Evolutionary conservation across 805 yeast genomes (phyloP), one percentile per base, ranked within the genome.

Genomic region (Saccharomycopsis fibuligera): DNA sequence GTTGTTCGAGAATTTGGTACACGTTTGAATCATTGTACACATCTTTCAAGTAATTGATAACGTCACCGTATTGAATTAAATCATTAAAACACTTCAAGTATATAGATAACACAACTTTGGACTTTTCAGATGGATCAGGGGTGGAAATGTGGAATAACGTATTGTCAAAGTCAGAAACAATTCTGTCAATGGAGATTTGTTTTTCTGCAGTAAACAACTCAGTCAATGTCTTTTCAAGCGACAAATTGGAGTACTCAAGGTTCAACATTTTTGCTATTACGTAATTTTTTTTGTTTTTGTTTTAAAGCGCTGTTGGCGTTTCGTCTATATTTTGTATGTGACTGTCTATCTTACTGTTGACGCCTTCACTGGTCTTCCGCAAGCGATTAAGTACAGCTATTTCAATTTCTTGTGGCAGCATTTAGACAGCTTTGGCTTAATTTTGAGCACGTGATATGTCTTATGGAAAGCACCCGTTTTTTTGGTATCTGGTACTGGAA

Each of bases 91-190:
- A 83, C 64, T 83, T 85, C 63, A 87, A 77, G 54, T 75, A 77
- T 45, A 88, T 70, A 22, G 93, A 83, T 23, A 88, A 68, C 55
- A 84, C 68, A 50, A 88, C 66, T 62, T 75, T 59, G 31, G 81
- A 65, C 68, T 83, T 86, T 52, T 79, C 72, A 56, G 81, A 89
- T 3, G 41, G 47, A 24, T 47, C 44, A 2, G 90, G 86, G n/a
- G 95, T 91, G 42, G 96, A 83, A 53, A 93, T 72, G 65, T 91
- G 98, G 67, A 86, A 90, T 27, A 93, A 86, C 44, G 96, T 95
- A 68, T 88, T 88, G 66, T 93, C 99, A 59, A 93, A 93, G 69
- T 93, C 99, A 35, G 95, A 83, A 54, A 93, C 78, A 54, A 91
- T 81, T 64, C 97, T 79, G 67, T 93, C 97, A 54, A 88, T 71